These are phyloP conservation scores for Xylariales sp. DNA, from an alignment of 2,329 filamentous ascomycete genomes.

Conservation along the genomic window DNA sequence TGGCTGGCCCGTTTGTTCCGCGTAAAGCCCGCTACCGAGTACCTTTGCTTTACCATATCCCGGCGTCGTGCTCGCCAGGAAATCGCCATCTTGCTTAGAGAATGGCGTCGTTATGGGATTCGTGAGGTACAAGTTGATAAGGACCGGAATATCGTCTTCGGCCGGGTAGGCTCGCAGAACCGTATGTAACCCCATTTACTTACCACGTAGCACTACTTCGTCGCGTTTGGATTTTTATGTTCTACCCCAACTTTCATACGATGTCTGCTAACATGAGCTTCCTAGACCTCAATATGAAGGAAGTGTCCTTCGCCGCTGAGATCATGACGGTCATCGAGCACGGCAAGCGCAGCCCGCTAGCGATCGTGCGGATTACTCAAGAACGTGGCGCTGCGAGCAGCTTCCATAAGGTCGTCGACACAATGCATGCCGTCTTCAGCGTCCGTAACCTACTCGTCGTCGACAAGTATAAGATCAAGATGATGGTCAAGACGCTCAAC, in stretches of 20 bases:
- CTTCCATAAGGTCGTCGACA: slow-evolving; percentile 78
- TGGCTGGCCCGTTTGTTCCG: slow-evolving; percentile 89
- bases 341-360: slow-evolving; percentile 69
- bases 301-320: slow-evolving; percentile 82
- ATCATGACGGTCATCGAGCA: slow-evolving; percentile 88
- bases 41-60: slow-evolving; percentile 70
- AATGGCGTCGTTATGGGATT: slow-evolving; percentile 81
- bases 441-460: slow-evolving; percentile 62
- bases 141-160: slow-evolving; percentile 73
- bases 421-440: slow-evolving; percentile 65
- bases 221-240: neutral
- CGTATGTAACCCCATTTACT: slow-evolving; percentile 50
- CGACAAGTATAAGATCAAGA: slow-evolving; percentile 61
- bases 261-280: neutral
- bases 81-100: slow-evolving; percentile 66
- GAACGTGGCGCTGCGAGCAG: slow-evolving; percentile 88
- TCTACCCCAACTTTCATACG: neutral
- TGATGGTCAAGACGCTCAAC: slow-evolving; percentile 67
- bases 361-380: slow-evolving; percentile 81
- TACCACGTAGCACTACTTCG: neutral
- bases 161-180: slow-evolving; percentile 70
- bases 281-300: slow-evolving; percentile 75
- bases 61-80: slow-evolving; percentile 73
- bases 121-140: slow-evolving; percentile 75
- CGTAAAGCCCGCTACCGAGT: slow-evolving; percentile 74